Percentiles rank a stretch among this genome's conserved stretches.
Conservation (phyloP, 2,329 filamentous ascomycete species). For the Fusarium stilboides region DNA sequence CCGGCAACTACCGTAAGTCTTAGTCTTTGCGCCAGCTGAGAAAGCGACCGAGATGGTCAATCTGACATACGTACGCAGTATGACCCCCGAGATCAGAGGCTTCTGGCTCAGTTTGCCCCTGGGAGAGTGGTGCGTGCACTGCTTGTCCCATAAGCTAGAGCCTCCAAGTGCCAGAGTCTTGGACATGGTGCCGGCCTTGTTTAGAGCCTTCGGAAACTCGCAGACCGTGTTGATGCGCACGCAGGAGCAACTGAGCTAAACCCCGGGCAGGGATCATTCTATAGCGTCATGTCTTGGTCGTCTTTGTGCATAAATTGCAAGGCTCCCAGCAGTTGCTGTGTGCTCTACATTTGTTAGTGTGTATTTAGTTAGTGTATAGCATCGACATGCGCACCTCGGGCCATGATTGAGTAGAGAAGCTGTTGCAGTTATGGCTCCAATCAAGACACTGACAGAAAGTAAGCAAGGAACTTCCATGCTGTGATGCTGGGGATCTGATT, state of each 20-base stretch:
- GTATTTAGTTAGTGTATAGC: not conserved
- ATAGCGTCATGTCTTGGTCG: slow-evolving; percentile 9
- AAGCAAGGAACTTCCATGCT: slow-evolving; percentile 23
- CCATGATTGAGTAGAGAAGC: slow-evolving; percentile 6
- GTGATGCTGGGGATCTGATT: slow-evolving; percentile 12
- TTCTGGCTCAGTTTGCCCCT: slow-evolving; percentile 22
- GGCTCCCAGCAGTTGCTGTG: not conserved
- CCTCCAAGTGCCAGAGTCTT: slow-evolving; percentile 30
- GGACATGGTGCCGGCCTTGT: slow-evolving; percentile 31
- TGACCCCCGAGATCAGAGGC: slow-evolving; percentile 31
- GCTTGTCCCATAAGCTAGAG: slow-evolving; percentile 25
- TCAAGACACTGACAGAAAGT: slow-evolving; percentile 4
- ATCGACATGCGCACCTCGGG: not conserved
- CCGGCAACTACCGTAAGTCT: slow-evolving; percentile 23
- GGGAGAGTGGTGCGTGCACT: slow-evolving; percentile 37
- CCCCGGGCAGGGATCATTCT: slow-evolving; percentile 11
- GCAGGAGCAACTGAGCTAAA: slow-evolving; percentile 11
- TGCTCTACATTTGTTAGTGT: slow-evolving; percentile 3
- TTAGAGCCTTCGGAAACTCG: slow-evolving; percentile 18
- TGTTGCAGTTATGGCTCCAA: slow-evolving; percentile 4
- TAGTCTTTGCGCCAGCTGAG: slow-evolving; percentile 17
- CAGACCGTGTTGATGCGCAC: slow-evolving; percentile 16
- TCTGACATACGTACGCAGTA: slow-evolving; percentile 23
- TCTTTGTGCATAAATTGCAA: slow-evolving; percentile 6
- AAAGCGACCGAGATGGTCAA: slow-evolving; percentile 13